These are phyloP conservation scores for Emiliania huxleyi DNA, from an alignment of 78 protist species.

Conservation along the genomic window DNA sequence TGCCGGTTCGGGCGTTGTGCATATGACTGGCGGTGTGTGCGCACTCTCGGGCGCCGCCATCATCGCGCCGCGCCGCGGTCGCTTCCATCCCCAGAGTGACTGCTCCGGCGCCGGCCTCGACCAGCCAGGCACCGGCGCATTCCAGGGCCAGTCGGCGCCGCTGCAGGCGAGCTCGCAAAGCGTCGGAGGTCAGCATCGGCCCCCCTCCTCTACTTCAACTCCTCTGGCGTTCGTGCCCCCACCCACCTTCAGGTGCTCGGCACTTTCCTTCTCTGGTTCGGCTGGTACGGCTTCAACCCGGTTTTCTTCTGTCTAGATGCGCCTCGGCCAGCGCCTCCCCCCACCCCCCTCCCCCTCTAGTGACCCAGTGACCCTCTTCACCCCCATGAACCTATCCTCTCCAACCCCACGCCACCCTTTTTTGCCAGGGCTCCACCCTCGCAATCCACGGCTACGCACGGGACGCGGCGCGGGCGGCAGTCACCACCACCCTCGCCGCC, in stretches of 20 bases:
- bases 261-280: conserved; percentile 80
- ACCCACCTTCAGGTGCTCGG: conserved; percentile 79
- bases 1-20: conserved; percentile 41
- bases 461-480: not conserved
- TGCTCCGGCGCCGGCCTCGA: no score
- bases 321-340: no score
- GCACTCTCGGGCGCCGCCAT: conserved; percentile 38
- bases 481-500: conserved; percentile 10
- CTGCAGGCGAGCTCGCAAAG: no score
- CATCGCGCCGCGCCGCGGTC: conserved; percentile 22
- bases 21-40: conserved; percentile 8
- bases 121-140: not conserved
- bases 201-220: no score
- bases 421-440: conserved; percentile 46
- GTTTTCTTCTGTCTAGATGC: no score
- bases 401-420: no score
- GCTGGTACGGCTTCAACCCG: conserved; percentile 81
- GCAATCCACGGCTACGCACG: conserved; percentile 55
- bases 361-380: no score
- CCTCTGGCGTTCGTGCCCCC: no score
- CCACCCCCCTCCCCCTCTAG: no score
- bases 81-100: not conserved
- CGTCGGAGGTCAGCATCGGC: no score
- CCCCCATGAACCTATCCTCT: no score
- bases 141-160: conserved; percentile 56